Evolutionary conservation across 2,329 filamentous ascomycete species (phyloP), one percentile per base, ranked within the genome.

Genomic region (Monilinia fructigena): DNA sequence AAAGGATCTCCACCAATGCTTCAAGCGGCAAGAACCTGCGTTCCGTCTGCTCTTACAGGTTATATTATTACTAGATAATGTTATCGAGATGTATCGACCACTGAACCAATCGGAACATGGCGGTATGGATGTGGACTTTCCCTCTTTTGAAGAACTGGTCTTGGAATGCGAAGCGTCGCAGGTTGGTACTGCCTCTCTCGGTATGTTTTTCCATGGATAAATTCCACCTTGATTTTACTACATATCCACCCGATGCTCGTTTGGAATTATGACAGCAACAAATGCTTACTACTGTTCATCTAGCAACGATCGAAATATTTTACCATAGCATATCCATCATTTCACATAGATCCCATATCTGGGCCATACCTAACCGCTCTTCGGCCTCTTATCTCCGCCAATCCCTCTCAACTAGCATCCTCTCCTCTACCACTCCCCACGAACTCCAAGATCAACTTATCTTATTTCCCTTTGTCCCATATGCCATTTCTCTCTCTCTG

Each of bases 241-340:
- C 14, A 42, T 42, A 16, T 42, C 40, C 16, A 16, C 10, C 4
- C 40, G 40, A 18, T 42, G 11, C 40, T 16, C 45, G 7, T 10
- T 47, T n/a, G 45, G 16, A n/a, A n/a, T n/a, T 7, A 26, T 12
- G 10, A 3, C n/a, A 5, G n/a, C 10, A 47, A 42, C 20, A 18
- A 8, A 14, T n/a, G 50, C 12, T 59, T 3, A 52, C 47, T 62
- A 50, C 31, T 38, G 23, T 14, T 20, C 31, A 26, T 54, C 16
- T 48, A 86, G 85, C 81, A 10, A 87, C 86, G 0, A 80, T 89
- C 8, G 86, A 89, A 70, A 82, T 84, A 0, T 82, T 89, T 20
- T 89, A 89, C 71, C 85, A 89, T 70, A 85, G 86, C 3, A 83
- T 89, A 8, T 83, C 85, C 47, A 87, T 89, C 11, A 77, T 89